Evolutionary conservation across 345 rosid genomes (phyloP), one percentile per base, ranked within the genome.

Genomic region (Triadica sebifera): DNA sequence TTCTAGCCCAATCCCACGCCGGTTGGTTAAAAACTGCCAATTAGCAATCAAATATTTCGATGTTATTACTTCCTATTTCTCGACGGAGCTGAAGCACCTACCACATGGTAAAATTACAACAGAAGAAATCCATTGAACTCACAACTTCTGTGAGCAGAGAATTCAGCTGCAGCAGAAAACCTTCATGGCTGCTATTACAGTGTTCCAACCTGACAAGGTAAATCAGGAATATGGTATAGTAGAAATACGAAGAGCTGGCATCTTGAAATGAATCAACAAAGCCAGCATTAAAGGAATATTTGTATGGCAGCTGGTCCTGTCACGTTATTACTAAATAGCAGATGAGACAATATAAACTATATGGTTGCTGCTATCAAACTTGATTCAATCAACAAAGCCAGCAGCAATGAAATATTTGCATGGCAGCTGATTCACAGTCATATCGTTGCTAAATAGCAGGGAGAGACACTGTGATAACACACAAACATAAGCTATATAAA

Each of bases 381-480:
- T 29, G 34, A 29, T 29, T 2, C 34, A 51, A 17, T 51, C 56
- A 51, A 19, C 20, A 55, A 8, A 19, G 24, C 59, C 24, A 64
- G 46, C 25, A 64, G 55, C 75, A 63, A 74, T 38, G 43, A 62
- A 70, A 29, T n/a, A 58, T 22, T 55, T 55, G 11, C 59, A 55
- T 55, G 24, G 25, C 59, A 19, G n/a, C 34, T 24, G 38, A 5
- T 24, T 60, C 38, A 29, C 34, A 24, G 8, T 22, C n/a, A 22
- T 9, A 2, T 24, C 52, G 47, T 45, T 58, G 52, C 65, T 24
- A 55, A 38, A 55, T 53, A 38, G n/a, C 49, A 60, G 16, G 49
- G 16, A 68, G 64, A 65, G n/a, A 29, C 34, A 41, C 20, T 47
- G 38, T 38, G 7, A 24, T 15, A 56, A 52, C 16, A 12, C 15